Evolutionary conservation across 2,329 filamentous ascomycete genomes (phyloP).

Genomic region (Exophiala oligosperma): DNA sequence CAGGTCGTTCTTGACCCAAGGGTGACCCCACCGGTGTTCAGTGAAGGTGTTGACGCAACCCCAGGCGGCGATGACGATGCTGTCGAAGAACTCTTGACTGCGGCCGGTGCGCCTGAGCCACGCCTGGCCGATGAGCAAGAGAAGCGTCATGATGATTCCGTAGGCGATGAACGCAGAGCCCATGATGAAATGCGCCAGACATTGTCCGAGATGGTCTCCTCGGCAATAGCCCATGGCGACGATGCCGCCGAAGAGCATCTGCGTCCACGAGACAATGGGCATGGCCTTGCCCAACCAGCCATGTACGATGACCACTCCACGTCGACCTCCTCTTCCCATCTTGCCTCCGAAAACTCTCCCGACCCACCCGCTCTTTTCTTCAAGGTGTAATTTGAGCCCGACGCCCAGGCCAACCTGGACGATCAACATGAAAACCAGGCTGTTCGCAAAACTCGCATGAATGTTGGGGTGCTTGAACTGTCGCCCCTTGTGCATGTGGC

Average conservation of each 20-base stretch:
- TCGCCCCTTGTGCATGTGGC: slow-evolving; percentile 85
- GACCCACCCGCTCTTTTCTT: slow-evolving; percentile 68
- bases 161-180: slow-evolving; percentile 95
- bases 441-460: slow-evolving; percentile 77
- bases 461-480: slow-evolving; percentile 75
- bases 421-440: slow-evolving; percentile 76
- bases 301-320: slow-evolving; percentile 70
- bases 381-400: slow-evolving; percentile 87
- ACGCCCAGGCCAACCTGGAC: slow-evolving; percentile 77
- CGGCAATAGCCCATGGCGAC: slow-evolving; percentile 90
- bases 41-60: slow-evolving; percentile 98
- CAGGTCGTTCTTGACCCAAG: slow-evolving; percentile 90
- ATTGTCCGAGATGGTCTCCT: slow-evolving; percentile 87
- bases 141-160: slow-evolving; percentile 79
- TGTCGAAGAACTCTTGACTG: slow-evolving; percentile 97
- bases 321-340: slow-evolving; percentile 46
- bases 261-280: slow-evolving; percentile 82
- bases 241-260: slow-evolving; percentile 96
- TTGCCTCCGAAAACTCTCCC: slow-evolving; percentile 59
- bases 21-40: slow-evolving; percentile 87
- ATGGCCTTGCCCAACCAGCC: slow-evolving; percentile 82
- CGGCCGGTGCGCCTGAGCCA: slow-evolving; percentile 81
- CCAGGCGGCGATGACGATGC: slow-evolving; percentile 86
- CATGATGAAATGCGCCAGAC: slow-evolving; percentile 97
- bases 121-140: slow-evolving; percentile 82